Conservation (phyloP, 495 filamentous ascomycete species). For the Immersiella caudata region DNA sequence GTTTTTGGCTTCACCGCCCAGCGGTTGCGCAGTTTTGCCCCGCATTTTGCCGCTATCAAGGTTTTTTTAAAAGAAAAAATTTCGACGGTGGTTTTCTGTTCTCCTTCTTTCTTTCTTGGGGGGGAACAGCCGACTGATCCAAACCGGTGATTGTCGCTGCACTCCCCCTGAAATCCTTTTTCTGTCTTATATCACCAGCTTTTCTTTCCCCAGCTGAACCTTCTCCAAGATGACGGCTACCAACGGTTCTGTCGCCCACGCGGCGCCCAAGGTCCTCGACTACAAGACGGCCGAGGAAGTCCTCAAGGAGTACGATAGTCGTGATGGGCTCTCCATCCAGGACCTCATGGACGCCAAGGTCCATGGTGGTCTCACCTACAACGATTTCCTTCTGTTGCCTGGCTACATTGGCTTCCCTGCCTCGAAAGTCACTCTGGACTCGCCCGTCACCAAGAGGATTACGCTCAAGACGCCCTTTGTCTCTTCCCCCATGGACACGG, state of each 20-base stretch:
- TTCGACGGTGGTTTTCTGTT: constrained; percentile 25
- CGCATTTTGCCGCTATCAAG: constrained; percentile 24
- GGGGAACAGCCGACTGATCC: constrained; percentile 40
- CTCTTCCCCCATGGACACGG: constrained; percentile 99
- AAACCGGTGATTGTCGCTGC: constrained; percentile 35
- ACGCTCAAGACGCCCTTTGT: constrained; percentile 91
- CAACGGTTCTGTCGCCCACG: constrained; percentile 56
- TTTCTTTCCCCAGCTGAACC: constrained; percentile 16
- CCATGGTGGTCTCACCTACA: constrained; percentile 85
- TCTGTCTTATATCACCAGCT: constrained; percentile 11
- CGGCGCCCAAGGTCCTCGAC: constrained; percentile 47
- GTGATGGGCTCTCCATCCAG: constrained; percentile 83
- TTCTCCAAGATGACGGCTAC: constrained; percentile 63
- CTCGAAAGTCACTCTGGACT: constrained; percentile 84
- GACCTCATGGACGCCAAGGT: constrained; percentile 83
- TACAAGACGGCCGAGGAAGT: constrained; percentile 72
- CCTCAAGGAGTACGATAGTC: constrained; percentile 70
- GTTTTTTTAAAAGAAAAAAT: constrained; percentile 33
- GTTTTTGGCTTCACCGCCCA: constrained; percentile 29
- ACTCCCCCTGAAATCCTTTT: constrained; percentile 29
- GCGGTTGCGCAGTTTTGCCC: constrained; percentile 21
- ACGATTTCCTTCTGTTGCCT: constrained; percentile 63
- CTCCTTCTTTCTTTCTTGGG: constrained; percentile 38
- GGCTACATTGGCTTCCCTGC: constrained; percentile 80
- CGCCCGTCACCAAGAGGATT: constrained; percentile 91